These are phyloP conservation scores for Gossypium schwendimanii DNA, from an alignment of 441 rosid species.

Conservation along the genomic window DNA sequence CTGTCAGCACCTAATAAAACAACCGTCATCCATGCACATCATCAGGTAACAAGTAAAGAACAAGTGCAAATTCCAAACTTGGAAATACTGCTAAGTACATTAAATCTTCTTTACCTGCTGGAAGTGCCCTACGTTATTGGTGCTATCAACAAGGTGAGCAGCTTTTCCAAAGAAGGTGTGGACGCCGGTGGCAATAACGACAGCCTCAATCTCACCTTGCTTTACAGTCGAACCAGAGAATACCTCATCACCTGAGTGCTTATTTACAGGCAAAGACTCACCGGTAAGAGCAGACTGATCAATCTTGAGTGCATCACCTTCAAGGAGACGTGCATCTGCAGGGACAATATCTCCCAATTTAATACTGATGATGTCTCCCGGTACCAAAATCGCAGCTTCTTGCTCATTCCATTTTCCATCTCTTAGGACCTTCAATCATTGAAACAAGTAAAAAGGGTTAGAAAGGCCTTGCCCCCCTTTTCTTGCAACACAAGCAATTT, in stretches of 20 bases:
- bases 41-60: background rate
- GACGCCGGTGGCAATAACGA: slow-evolving; percentile 66
- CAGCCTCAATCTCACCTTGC: slow-evolving; percentile 77
- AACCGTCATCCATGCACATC: background rate
- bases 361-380: slow-evolving; percentile 62
- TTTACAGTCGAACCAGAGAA: slow-evolving; percentile 69
- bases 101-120: slow-evolving; percentile 34
- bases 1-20: slow-evolving; percentile 44
- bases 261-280: slow-evolving; percentile 60
- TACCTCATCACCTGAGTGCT: slow-evolving; percentile 46
- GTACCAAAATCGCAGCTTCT: slow-evolving; percentile 64
- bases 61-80: background rate
- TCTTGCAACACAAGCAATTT: background rate
- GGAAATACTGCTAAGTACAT: background rate
- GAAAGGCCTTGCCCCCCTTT: background rate
- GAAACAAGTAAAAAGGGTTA: slow-evolving; percentile 3
- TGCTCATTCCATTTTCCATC: slow-evolving; percentile 62
- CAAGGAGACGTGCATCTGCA: slow-evolving; percentile 67
- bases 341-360: slow-evolving; percentile 66
- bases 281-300: slow-evolving; percentile 72
- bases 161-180: slow-evolving; percentile 75
- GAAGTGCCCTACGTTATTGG: slow-evolving; percentile 63
- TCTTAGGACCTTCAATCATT: slow-evolving; percentile 39
- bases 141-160: slow-evolving; percentile 66
- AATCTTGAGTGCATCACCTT: slow-evolving; percentile 64